Percentiles rank a stretch among this genome's conserved stretches.
These are phyloP conservation scores for Curvularia lunata DNA, from an alignment of 2,329 filamentous ascomycete species.

Conservation along the genomic window DNA sequence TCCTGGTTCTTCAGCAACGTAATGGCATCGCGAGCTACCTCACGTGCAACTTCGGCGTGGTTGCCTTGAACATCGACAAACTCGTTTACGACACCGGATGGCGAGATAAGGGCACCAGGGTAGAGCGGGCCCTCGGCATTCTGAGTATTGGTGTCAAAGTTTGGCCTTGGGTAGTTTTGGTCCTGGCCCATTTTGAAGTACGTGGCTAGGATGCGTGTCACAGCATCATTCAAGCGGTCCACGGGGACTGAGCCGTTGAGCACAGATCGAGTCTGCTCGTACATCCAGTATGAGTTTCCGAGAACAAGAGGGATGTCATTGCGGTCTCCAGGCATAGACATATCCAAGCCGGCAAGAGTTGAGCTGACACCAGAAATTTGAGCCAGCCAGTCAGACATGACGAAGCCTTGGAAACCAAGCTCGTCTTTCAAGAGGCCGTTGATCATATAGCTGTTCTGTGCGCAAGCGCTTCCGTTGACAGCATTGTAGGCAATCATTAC, in stretches of 20 bases:
- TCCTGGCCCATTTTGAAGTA: conserved; percentile 71
- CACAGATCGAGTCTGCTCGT: conserved; percentile 74
- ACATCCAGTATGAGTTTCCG: conserved; percentile 68
- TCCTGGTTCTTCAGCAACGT: conserved; percentile 69
- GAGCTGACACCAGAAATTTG: conserved; percentile 81
- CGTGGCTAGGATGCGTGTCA: conserved; percentile 80
- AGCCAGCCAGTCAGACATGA: conserved; percentile 86
- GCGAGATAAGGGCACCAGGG: conserved; percentile 59
- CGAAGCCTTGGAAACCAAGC: conserved; percentile 74
- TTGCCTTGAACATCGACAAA: conserved; percentile 66
- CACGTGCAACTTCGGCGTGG: conserved; percentile 58
- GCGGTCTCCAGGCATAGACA: conserved; percentile 77
- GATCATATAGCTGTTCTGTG: conserved; percentile 78
- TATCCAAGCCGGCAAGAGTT: conserved; percentile 82
- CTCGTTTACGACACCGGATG: conserved; percentile 69
- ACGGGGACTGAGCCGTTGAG: conserved; percentile 85
- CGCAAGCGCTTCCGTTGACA: conserved; percentile 62
- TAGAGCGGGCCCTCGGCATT: conserved; percentile 46
- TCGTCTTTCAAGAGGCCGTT: conserved; percentile 88
- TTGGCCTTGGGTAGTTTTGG: conserved; percentile 52
- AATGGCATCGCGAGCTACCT: conserved; percentile 62
- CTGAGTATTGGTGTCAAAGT: conserved; percentile 47
- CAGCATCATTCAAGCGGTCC: conserved; percentile 86
- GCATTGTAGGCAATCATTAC: conserved; percentile 82
- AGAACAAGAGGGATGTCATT: conserved; percentile 52